Conservation (phyloP, 2,329 filamentous ascomycete genomes). For the Rhynchosporium secalis region DNA sequence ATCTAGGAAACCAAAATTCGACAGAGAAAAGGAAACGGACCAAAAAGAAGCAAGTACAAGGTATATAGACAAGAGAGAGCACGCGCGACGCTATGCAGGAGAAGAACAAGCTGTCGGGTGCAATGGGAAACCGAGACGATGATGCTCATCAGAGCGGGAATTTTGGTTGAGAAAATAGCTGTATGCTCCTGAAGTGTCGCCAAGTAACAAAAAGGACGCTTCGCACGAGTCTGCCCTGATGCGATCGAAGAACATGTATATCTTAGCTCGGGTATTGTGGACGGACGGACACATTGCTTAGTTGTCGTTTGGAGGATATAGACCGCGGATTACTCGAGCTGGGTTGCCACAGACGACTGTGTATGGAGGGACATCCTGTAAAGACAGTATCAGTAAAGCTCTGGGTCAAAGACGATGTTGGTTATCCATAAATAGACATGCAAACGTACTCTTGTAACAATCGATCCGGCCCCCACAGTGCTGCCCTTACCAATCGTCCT, state of each 20-base stretch:
- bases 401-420: not conserved
- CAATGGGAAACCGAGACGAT: not conserved
- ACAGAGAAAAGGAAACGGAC: not conserved
- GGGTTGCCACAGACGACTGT: constrained; percentile 41
- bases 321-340: constrained; percentile 37
- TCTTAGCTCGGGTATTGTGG: not conserved
- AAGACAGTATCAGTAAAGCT: not conserved
- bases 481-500: constrained; percentile 54
- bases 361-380: constrained; percentile 40
- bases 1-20: not conserved
- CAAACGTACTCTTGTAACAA: constrained; percentile 53
- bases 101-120: not conserved
- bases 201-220: no score
- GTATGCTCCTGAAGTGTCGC: not conserved
- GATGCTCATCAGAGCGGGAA: constrained; percentile 2
- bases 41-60: not conserved
- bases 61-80: constrained; percentile 15
- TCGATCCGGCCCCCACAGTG: constrained; percentile 53
- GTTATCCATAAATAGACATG: not conserved
- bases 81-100: constrained; percentile 8
- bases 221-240: no score
- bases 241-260: no score
- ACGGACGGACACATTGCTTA: not conserved
- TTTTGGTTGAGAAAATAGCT: not conserved
- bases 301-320: constrained; percentile 21